Base-by-base conservation (phyloP, 2,329 filamentous ascomycete genomes). In the Sclerotinia minor region DNA sequence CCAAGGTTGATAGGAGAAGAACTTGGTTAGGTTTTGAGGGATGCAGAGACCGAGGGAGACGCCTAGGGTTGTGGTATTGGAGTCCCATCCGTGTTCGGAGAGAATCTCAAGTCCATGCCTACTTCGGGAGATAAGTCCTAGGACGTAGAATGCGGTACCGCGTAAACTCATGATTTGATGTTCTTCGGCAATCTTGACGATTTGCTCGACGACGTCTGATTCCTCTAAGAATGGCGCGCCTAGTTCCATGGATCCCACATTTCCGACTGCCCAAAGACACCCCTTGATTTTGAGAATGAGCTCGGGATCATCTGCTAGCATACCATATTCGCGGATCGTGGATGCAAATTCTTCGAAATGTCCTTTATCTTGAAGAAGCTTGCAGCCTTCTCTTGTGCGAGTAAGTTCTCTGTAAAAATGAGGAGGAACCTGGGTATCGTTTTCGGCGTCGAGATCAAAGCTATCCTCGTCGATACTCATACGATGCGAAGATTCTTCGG, bases 321-420 rank as follows among this genome's bases (percentile, higher is more conserved):
- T 89, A 47, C 90, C 91, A 73, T 93, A 90, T 71, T 98, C 93
- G 60, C 90, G 89, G 72, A 99, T 97, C 0, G 92, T 97, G 57
- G 87, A 84, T 0, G 89, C 91, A 75, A 99, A 99, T 75, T 98
- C 94, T 71, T 93, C 89, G 79, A 99, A 99, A 76, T 99, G 95
- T 0, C 95, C 95, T 74, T 97, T 99, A 72, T 96, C 90, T 73
- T 91, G 88, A 7, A 99, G 83, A 0, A 99, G 83, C 76, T 89
- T 91, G 79, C 95, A 99, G 1, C 95, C 95, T 79, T 99, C 95
- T 67, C 89, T 86, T 0, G 95, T 99, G 19, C 95, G 88, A 0
- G 95, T 96, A 64, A 99, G 84, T 78, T 99, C 95, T 68, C 94
- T 88, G 77, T 99, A 99, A 79, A 99, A 99, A 79, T 99, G 95